phyloP scores from a whole-genome alignment of 164 flowering plant species.

The Vitis labrusca region DNA sequence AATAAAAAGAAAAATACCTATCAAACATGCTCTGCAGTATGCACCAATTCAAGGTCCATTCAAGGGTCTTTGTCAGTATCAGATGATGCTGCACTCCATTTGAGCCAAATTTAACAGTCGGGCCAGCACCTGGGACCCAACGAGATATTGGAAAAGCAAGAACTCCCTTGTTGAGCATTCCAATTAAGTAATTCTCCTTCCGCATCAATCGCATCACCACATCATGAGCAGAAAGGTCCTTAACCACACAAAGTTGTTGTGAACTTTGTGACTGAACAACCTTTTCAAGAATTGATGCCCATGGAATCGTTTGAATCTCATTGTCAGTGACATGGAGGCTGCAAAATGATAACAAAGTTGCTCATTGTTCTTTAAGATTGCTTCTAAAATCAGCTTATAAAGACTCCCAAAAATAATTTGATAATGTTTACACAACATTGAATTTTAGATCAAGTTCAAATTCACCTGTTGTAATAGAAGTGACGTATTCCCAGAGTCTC shows the following conservation, averaged over 20 bases:
- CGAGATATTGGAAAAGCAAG: conserved; percentile 81
- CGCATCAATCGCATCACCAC: conserved; percentile 96
- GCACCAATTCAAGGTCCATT: conserved; percentile 98
- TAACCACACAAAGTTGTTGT: conserved; percentile 84
- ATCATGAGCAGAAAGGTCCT: conserved; percentile 92
- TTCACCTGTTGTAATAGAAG: conserved; percentile 80
- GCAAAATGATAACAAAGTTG: conserved; percentile 27
- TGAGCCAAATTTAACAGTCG: conserved; percentile 52
- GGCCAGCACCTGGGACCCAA: conserved; percentile 97
- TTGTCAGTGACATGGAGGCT: conserved; percentile 86
- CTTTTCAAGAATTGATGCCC: conserved; percentile 89
- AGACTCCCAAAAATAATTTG: background rate
- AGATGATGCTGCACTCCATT: conserved; percentile 56
- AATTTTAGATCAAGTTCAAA: background rate
- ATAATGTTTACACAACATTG: background rate
- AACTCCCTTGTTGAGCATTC: conserved; percentile 96
- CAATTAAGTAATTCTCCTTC: conserved; percentile 96
- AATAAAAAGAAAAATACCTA: conserved; percentile 44
- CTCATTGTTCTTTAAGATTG: background rate
- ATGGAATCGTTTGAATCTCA: conserved; percentile 88
- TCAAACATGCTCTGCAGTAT: conserved; percentile 99
- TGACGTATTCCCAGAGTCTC: conserved; percentile 73
- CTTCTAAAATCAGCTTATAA: background rate
- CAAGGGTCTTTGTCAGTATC: conserved; percentile 81
- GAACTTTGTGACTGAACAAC: conserved; percentile 75